phyloP scores from a whole-genome alignment of 345 rosid species.

The Citropsis articulata region DNA sequence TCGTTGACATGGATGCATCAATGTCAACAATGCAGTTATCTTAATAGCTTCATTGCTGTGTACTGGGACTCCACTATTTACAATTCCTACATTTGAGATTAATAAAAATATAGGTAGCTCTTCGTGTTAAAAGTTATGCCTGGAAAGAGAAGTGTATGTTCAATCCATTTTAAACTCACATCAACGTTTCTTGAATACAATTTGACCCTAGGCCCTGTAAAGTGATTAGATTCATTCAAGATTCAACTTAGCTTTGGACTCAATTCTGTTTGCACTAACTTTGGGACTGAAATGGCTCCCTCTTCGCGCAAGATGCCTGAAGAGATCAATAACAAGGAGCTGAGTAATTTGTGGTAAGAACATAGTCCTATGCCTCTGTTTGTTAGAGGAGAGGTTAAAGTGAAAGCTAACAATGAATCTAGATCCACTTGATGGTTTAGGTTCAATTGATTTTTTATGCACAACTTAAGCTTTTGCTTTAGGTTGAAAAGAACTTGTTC shows the following conservation, averaged over 20 bases:
- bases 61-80: background rate
- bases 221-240: background rate
- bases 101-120: background rate
- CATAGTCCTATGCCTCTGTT: too few species aligned
- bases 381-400: background rate
- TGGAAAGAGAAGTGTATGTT: too few species aligned
- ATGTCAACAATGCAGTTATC: background rate
- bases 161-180: background rate
- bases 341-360: too few species aligned
- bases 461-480: background rate
- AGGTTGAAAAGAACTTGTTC: background rate
- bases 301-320: too few species aligned
- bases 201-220: background rate
- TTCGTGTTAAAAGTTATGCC: background rate
- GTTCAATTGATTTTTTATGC: background rate
- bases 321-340: too few species aligned
- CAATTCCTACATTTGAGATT: background rate
- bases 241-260: background rate
- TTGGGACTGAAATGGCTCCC: background rate
- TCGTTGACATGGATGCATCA: background rate
- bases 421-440: background rate
- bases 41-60: background rate
- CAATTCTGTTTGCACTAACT: background rate
- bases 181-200: background rate
- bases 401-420: background rate